A percentile compares a stretch with the other conserved stretches of the same genome.
Evolutionary conservation across 176 grass and related monocot genomes (phyloP).

Genomic region (Aechmea fasciata): DNA sequence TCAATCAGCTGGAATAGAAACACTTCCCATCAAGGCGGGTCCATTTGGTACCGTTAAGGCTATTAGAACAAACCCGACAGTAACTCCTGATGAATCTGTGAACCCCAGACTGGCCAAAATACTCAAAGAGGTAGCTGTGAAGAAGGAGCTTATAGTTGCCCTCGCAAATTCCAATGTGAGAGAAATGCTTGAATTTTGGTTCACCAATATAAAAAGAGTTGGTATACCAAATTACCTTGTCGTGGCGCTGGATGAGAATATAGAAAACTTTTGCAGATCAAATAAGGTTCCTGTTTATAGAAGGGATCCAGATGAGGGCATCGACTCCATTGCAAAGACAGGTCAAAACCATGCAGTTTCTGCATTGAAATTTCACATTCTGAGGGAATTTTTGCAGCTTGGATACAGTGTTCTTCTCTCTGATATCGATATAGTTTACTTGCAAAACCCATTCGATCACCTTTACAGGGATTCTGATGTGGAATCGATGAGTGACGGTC

Average conservation of each 20-base stretch:
- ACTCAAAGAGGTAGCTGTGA: constrained; percentile 63
- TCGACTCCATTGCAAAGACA: constrained; percentile 65
- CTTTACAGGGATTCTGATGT: constrained; percentile 89
- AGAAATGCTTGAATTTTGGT: constrained; percentile 77
- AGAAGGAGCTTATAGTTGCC: constrained; percentile 79
- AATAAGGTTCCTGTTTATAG: constrained; percentile 71
- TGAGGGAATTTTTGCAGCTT: constrained; percentile 95
- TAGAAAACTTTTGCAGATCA: constrained; percentile 63
- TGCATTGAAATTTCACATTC: constrained; percentile 76
- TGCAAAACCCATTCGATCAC: constrained; percentile 87
- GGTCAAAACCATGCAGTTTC: constrained; percentile 90
- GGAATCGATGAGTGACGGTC: constrained; percentile 97
- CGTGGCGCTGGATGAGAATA: constrained; percentile 72
- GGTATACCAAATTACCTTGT: constrained; percentile 90
- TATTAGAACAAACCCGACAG: constrained; percentile 76
- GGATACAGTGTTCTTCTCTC: constrained; percentile 91
- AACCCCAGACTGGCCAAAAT: constrained; percentile 68
- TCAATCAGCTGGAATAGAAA: constrained; percentile 56
- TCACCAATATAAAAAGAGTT: constrained; percentile 75
- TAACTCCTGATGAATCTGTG: constrained; percentile 61
- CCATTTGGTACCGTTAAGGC: constrained; percentile 89
- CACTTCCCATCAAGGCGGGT: constrained; percentile 43
- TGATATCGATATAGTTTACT: constrained; percentile 88
- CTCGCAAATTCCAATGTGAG: constrained; percentile 94
- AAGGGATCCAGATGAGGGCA: constrained; percentile 57